Base-by-base conservation (phyloP, 371 early-diverging fungal genomes). In the Rhizomucor pusillus region DNA sequence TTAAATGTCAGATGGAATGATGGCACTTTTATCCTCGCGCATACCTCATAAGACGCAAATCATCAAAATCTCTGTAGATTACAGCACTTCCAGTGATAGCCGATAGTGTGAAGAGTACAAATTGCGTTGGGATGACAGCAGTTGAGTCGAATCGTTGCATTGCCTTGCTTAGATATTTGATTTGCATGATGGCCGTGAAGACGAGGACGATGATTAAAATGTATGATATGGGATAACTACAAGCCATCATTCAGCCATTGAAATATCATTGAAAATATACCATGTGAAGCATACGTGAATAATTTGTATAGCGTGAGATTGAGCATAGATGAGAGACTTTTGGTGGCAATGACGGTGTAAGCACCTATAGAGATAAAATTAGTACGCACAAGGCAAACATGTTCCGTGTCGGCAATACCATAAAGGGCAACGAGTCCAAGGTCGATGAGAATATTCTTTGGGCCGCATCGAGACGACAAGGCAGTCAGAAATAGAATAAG, bases 41-140 rank as follows among this genome's bases (percentile, higher is more conserved):
- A 29, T 29, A 29, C 29, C 29, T 29, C 29, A 29, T 29, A 7
- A 29, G 29, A 29, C 29, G 29, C 29, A 29, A 7, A 19, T 73
- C 77, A 29, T 81, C 82, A 74, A 87, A 88, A 59, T 89, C 89
- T 49, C 82, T 79, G 58, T 87, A 87, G 14, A 88, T 70, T 4
- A 88, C 72, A 1, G 88, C 86, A 41, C 85, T 84, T 39, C 89
- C 89, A 39, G 86, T 70, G 39, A 90, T 88, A 14, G 87, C 86
- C 10, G 82, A 84, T n/a, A 86, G 71, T 0, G 91, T 90, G 53
- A 89, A 90, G 12, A 88, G 65, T 1, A 90, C 90, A 66, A 88
- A 90, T 62, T 90, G 89, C 1, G 89, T 90, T 1, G 90, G 90
- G 43, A 90, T 88, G 6, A 90, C 90, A 63, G 84, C 84, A 1